Evolutionary conservation across 192 early-diverging fungal species (phyloP), one percentile per base, ranked within the genome.

Genomic region (Umbelopsis sp.): DNA sequence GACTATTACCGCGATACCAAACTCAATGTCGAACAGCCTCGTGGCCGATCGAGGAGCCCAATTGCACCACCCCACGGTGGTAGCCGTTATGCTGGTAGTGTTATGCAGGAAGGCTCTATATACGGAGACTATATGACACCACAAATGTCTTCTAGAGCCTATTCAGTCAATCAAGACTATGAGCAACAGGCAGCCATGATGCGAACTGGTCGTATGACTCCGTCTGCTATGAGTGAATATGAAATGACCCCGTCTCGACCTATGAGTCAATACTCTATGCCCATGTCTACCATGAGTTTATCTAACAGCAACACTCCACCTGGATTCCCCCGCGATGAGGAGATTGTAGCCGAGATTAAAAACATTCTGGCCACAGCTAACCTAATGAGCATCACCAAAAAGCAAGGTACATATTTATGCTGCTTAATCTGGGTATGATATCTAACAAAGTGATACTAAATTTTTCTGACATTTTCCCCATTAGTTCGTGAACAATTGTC

Each of bases 321-420:
- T 46, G 78, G 74, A 18, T 76, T 80, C 4, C 90, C 89, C 23
- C 78, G 88, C 1, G 89, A 95, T 68, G 89, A 90, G 33, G 87
- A 93, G 68, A 79, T 94, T 49, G 75, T 88, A 4, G 69, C 71
- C 35, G 84, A 90, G 71, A 89, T 94, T 45, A 84, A 84, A 67
- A 90, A 91, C 71, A 93, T 97, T 35, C 86, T 99, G 22, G 78
- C 89, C 15, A 92, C 91, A 0, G 94, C 94, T 10, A 92, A 99
- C 72, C 78, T 99, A 66, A 98, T 97, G 97, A 93, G 91, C n/a
- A 91, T 99, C 55, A 99, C 98, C 49, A 98, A 99, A 87, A 98
- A 98, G 81, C 92, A 94, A 85, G 87, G 84, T 86, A 85, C 3
- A 30, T 30, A 30, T 30, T 30, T 30, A 30, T 30, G 27, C 1